Evolutionary conservation across 257 asterid species (phyloP).

Genomic region (Verbena officinalis): DNA sequence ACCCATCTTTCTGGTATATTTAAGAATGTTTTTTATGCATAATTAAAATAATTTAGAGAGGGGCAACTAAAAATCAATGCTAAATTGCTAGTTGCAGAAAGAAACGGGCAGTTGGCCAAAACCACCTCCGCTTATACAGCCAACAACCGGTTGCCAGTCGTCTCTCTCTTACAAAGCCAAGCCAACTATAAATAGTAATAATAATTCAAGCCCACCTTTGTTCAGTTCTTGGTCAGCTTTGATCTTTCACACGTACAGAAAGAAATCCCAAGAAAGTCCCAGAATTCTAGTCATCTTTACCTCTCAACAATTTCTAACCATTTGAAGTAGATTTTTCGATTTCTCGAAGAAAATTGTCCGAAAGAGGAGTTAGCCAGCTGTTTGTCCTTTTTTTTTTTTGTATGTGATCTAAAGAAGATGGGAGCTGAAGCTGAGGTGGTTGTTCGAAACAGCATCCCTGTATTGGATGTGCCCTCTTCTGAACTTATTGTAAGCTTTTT

Average conservation of each 20-base stretch:
- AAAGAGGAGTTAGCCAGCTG: background rate
- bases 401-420: conserved; percentile 41
- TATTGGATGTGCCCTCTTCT: conserved; percentile 63
- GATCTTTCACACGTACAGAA: conserved; percentile 22
- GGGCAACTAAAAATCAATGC: no score
- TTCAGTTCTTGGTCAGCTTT: conserved; percentile 32
- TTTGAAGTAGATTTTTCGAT: background rate
- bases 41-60: no score
- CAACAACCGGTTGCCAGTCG: conserved; percentile 35
- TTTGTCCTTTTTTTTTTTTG: background rate
- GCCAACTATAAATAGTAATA: conserved; percentile 7
- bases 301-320: background rate
- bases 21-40: no score
- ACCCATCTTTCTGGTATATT: no score
- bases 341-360: background rate
- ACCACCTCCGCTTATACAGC: conserved; percentile 1
- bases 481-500: conserved; percentile 46
- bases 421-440: conserved; percentile 73
- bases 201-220: conserved; percentile 24
- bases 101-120: conserved; percentile 32
- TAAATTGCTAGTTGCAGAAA: no score
- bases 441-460: conserved; percentile 50
- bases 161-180: background rate
- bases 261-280: conserved; percentile 36
- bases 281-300: conserved; percentile 14